These are phyloP conservation scores for Penicillium alfredii DNA, from an alignment of 495 filamentous ascomycete genomes.

Conservation along the genomic window DNA sequence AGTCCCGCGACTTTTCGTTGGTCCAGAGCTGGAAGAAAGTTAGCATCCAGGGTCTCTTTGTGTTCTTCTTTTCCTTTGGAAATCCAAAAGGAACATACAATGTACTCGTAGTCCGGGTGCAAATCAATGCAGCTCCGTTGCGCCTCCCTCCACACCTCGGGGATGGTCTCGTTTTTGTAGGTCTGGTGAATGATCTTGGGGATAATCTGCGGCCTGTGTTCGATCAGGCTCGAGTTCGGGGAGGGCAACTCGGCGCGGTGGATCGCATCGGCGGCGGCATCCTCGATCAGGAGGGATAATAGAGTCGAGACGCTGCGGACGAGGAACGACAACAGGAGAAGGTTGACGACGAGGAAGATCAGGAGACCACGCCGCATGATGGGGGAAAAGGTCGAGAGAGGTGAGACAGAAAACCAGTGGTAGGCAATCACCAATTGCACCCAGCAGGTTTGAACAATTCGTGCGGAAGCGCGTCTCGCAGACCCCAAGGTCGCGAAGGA, in stretches of 20 bases:
- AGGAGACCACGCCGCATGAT: slow-evolving; percentile 59
- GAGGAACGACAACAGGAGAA: slow-evolving; percentile 52
- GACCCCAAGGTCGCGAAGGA: too few species aligned
- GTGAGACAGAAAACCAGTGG: too few species aligned
- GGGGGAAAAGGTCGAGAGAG: slow-evolving; percentile 10
- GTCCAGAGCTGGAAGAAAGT: slow-evolving; percentile 69
- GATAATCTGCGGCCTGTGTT: slow-evolving; percentile 59
- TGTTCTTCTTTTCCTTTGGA: too few species aligned
- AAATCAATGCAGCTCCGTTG: slow-evolving; percentile 70
- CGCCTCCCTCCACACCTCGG: slow-evolving; percentile 64
- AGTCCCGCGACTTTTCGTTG: slow-evolving; percentile 64
- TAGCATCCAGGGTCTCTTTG: slow-evolving; percentile 11
- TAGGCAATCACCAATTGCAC: too few species aligned
- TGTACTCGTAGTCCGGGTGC: slow-evolving; percentile 77
- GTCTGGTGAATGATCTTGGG: slow-evolving; percentile 92
- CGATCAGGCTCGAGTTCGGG: slow-evolving; percentile 55
- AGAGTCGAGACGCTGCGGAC: slow-evolving; percentile 60
- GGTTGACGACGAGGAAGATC: slow-evolving; percentile 57
- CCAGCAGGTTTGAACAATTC: too few species aligned
- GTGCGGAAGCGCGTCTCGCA: too few species aligned
- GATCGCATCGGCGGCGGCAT: slow-evolving; percentile 60
- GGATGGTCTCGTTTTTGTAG: slow-evolving; percentile 72
- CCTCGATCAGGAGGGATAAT: slow-evolving; percentile 59
- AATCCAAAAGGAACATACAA: slow-evolving; percentile 43
- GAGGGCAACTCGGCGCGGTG: slow-evolving; percentile 57